phyloP scores from a whole-genome alignment of 2,329 filamentous ascomycete species.

The Claviceps sp. region DNA sequence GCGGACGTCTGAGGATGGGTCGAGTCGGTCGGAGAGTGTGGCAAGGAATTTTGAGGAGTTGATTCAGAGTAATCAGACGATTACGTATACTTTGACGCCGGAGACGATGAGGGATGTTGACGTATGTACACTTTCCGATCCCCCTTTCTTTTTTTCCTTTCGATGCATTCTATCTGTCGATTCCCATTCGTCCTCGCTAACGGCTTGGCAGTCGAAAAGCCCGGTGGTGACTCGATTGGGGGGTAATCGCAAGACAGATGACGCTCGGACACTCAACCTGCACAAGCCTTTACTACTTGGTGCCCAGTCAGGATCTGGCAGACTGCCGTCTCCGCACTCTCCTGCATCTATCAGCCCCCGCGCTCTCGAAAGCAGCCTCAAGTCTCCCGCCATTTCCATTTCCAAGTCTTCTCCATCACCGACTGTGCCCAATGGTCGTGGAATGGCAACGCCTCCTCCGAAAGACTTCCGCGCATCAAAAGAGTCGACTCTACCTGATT shows the following conservation, averaged over 20 bases:
- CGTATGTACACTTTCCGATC: conserved; percentile 30
- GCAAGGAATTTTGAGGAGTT: conserved; percentile 63
- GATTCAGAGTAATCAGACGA: conserved; percentile 69
- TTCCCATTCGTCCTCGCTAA: too few relatives aligned
- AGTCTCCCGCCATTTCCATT: conserved; percentile 8
- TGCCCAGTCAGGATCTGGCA: conserved; percentile 20
- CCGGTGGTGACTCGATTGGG: conserved; percentile 26
- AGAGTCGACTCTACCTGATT: conserved; percentile 67
- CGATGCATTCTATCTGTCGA: conserved; percentile 1
- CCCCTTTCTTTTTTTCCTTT: neutral
- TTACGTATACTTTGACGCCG: conserved; percentile 71
- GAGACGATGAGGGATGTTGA: conserved; percentile 66
- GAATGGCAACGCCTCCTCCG: conserved; percentile 34
- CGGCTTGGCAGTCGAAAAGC: conserved; percentile 22
- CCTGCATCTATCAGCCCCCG: conserved; percentile 4
- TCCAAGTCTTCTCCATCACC: conserved; percentile 11
- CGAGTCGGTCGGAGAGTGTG: conserved; percentile 40
- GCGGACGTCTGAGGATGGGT: conserved; percentile 45
- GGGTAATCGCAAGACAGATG: conserved; percentile 31
- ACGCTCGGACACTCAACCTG: conserved; percentile 25
- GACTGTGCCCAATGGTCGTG: conserved; percentile 11
- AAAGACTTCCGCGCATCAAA: conserved; percentile 59
- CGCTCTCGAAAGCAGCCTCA: conserved; percentile 6
- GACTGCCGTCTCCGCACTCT: conserved; percentile 7
- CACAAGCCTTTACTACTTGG: conserved; percentile 37